phyloP scores from a whole-genome alignment of 306 rosid species.

The Glycyrrhiza uralensis region DNA sequence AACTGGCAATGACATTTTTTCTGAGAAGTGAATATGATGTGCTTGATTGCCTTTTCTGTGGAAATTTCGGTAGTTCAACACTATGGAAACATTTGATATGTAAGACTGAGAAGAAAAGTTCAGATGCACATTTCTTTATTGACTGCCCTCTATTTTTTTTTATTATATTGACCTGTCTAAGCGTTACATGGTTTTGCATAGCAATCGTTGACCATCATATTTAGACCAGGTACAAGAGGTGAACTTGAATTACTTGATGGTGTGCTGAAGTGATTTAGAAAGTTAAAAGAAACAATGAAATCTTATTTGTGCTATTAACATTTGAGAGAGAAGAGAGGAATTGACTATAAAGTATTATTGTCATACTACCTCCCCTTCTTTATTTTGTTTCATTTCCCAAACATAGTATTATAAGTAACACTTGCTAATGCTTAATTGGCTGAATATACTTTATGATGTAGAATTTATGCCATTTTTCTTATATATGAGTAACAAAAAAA shows the following conservation, averaged over 20 bases:
- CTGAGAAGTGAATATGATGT: not conserved
- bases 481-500: not conserved
- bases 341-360: not conserved
- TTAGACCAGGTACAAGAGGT: not conserved
- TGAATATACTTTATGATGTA: slow-evolving; percentile 1
- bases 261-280: slow-evolving; percentile 4
- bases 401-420: not conserved
- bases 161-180: slow-evolving; percentile 5
- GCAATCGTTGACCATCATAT: not conserved
- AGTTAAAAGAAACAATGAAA: not conserved
- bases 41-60: slow-evolving; percentile 8
- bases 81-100: not conserved
- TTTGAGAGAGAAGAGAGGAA: not conserved
- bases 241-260: not conserved
- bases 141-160: not conserved
- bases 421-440: slow-evolving; percentile 1
- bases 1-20: not conserved
- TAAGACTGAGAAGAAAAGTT: not conserved
- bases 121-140: not conserved
- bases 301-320: not conserved
- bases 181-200: not conserved
- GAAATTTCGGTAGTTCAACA: not conserved
- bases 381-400: slow-evolving; percentile 3
- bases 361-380: not conserved
- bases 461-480: not conserved